These are phyloP conservation scores for Metarhizium humberi DNA, from an alignment of 2,329 filamentous ascomycete genomes.

Conservation along the genomic window DNA sequence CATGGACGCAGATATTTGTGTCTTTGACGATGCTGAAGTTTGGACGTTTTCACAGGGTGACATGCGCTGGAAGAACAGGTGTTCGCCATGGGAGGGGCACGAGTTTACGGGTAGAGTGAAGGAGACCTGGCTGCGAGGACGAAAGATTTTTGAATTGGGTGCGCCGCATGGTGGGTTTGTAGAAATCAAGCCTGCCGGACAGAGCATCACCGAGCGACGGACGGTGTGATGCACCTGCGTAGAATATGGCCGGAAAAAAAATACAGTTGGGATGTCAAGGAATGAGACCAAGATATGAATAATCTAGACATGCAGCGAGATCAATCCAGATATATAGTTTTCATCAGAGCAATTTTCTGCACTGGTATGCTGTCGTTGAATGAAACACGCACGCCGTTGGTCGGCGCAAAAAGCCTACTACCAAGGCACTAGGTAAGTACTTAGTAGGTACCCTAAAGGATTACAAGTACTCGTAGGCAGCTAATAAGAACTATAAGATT, in stretches of 20 bases:
- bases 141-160: slow-evolving; percentile 63
- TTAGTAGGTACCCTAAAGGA: too few relatives aligned
- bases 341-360: neutral
- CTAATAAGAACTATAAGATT: too few relatives aligned
- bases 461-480: too few relatives aligned
- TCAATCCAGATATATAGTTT: neutral
- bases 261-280: too few relatives aligned
- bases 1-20: slow-evolving; percentile 79
- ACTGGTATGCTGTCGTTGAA: too few relatives aligned
- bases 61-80: slow-evolving; percentile 93
- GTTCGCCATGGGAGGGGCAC: slow-evolving; percentile 81
- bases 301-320: neutral
- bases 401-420: too few relatives aligned
- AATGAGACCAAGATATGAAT: neutral
- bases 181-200: slow-evolving; percentile 35
- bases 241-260: too few relatives aligned
- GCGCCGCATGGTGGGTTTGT: slow-evolving; percentile 42
- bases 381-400: too few relatives aligned
- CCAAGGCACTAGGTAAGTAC: too few relatives aligned
- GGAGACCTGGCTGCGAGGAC: slow-evolving; percentile 79
- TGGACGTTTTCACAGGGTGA: slow-evolving; percentile 68
- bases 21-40: slow-evolving; percentile 77
- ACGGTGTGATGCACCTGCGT: slow-evolving; percentile 11
- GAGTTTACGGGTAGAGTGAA: slow-evolving; percentile 66
- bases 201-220: slow-evolving; percentile 52